Base-by-base conservation (phyloP, 345 rosid genomes). In the Eucalyptus urophylla region DNA sequence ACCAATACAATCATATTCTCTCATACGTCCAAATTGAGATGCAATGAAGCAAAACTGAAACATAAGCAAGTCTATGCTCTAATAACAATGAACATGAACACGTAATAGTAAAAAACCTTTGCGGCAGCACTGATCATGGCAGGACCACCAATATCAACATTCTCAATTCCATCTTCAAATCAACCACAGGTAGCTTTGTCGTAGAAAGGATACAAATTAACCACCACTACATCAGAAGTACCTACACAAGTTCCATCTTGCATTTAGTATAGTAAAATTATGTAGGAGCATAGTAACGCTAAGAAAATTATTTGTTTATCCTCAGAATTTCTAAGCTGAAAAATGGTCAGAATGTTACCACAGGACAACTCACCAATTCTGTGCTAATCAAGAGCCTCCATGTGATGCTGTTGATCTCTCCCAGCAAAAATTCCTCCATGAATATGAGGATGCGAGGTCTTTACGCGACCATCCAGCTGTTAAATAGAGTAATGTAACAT, bases 61-160 rank as follows among this genome's bases (percentile, higher is more conserved):
- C 49, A 25, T 60, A 43, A 22, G 11, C 40, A 67, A 31, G 43
- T 67, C 40, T n/a, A 31, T 31, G 80, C 80, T 16, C 21, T 15
- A 11, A 15, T 31, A 67, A 67, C 33, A 16, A n/a, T 44, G 19
- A 45, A 80, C 21, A 11, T n/a, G 31, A 21, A 37, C 27, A 25
- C 4, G 7, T 31, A 29, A 67, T 54, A 40, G 49, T 6, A 67
- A 86, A 29, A 80, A 76, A 97, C 99, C 97, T 98, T 97, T 27
- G 99, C 97, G 90, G 99, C 97, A 88, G 98, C 99, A 94, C 98
- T 94, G 53, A 98, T 97, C 99, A 95, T 97, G 90, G 98, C 93
- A 88, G 98, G 99, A 87, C 98, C 99, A 91, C 98, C 99, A 88
- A 98, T 97, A 91, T 98, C 99, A 47, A 98, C 95, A 94, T 96